Evolutionary conservation across 441 rosid genomes (phyloP).

Genomic region (Raphanus hybrid): DNA sequence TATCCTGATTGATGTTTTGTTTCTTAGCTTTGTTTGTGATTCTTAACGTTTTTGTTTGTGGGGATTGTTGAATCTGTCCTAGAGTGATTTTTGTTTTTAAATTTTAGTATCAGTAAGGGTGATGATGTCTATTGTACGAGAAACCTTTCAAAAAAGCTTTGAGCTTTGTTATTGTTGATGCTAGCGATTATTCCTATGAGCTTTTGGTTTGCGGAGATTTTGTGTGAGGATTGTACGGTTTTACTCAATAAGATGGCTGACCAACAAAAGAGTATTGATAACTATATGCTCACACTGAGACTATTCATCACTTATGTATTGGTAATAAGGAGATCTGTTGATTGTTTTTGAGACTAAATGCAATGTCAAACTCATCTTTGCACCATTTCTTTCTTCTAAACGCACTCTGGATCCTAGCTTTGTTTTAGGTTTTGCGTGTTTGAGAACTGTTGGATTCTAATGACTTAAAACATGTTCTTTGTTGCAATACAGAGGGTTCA

Average conservation of each 20-base stretch:
- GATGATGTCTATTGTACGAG: not conserved
- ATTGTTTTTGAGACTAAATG: not conserved
- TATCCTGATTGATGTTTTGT: not conserved
- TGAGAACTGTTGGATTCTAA: constrained; percentile 14
- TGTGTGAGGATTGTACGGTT: not conserved
- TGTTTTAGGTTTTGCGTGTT: not conserved
- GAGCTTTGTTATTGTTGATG: not conserved
- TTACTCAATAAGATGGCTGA: not conserved
- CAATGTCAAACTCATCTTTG: not conserved
- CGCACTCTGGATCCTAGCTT: not conserved
- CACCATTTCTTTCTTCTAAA: not conserved
- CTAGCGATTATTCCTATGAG: not conserved
- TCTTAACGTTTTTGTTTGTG: not conserved
- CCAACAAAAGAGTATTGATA: not conserved
- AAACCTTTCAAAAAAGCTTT: not conserved
- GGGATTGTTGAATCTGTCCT: not conserved
- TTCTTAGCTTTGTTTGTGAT: constrained; percentile 12
- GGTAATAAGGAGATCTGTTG: not conserved
- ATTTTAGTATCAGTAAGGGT: not conserved
- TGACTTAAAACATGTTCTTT: constrained; percentile 3
- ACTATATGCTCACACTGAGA: not conserved
- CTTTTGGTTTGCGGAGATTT: constrained; percentile 1
- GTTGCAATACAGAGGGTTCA: constrained; percentile 66
- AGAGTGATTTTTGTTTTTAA: not conserved
- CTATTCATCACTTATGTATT: too few relatives aligned